A percentile compares a stretch with the other conserved stretches of the same genome.
These are phyloP conservation scores for Rubia peregrina DNA, from an alignment of 305 asterid species.

Conservation along the genomic window DNA sequence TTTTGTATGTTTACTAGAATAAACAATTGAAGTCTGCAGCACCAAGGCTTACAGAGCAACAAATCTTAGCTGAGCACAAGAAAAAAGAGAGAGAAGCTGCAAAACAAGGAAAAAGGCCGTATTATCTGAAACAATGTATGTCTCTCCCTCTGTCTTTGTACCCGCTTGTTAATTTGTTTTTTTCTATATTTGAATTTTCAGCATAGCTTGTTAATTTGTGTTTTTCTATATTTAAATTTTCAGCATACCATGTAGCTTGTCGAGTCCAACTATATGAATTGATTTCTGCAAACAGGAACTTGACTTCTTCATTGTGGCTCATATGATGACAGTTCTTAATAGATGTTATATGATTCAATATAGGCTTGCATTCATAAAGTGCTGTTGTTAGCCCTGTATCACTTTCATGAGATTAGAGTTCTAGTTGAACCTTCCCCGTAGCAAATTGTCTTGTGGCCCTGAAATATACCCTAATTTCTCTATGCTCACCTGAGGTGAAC, in stretches of 20 bases:
- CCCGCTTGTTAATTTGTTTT: too few species aligned
- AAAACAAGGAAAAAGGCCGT: slow-evolving; percentile 87
- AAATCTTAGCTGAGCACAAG: slow-evolving; percentile 76
- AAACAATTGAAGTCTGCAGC: slow-evolving; percentile 66
- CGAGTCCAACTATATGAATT: not conserved
- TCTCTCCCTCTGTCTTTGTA: slow-evolving; percentile 12
- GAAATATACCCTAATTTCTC: not conserved
- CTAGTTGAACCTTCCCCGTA: not conserved
- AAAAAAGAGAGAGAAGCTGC: slow-evolving; percentile 95
- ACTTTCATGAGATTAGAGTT: not conserved
- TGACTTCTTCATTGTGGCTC: not conserved
- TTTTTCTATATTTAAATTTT: not conserved
- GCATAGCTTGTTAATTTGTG: too few species aligned
- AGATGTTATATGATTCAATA: not conserved
- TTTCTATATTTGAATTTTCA: too few species aligned
- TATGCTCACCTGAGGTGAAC: not conserved
- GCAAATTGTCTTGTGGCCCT: not conserved
- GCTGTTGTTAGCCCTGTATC: not conserved
- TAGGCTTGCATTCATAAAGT: not conserved
- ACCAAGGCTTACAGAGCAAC: slow-evolving; percentile 53
- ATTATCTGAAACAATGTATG: slow-evolving; percentile 61
- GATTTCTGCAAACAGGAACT: not conserved
- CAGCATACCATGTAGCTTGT: not conserved
- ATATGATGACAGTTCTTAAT: not conserved
- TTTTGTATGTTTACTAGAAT: slow-evolving; percentile 33